Evolutionary conservation across 768 basidiomycete genomes (phyloP).

Genomic region (Gelatoporia subvermispora): DNA sequence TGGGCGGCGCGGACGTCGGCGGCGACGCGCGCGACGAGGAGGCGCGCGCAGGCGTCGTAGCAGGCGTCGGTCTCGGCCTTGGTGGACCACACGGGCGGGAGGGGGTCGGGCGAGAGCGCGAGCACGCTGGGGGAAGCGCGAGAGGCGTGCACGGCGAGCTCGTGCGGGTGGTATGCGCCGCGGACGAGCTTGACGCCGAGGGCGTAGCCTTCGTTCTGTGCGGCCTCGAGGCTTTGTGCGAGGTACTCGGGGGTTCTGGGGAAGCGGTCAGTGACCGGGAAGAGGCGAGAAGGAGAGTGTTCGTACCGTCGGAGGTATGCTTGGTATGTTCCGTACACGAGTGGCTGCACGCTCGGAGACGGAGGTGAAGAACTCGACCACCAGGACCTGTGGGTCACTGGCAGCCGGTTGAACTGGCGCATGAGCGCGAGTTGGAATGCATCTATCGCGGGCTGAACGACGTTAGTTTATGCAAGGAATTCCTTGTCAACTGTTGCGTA

Average conservation of each 20-base stretch:
- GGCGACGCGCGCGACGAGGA: conserved; percentile 53
- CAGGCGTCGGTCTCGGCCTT: conserved; percentile 72
- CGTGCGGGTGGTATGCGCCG: conserved; percentile 85
- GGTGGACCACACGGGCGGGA: conserved; percentile 62
- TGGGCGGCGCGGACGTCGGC: conserved; percentile 37
- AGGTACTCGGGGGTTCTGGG: conserved; percentile 68
- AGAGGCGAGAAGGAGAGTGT: neutral
- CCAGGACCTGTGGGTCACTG: conserved; percentile 13
- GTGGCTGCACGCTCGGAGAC: conserved; percentile 43
- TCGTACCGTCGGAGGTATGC: conserved; percentile 74
- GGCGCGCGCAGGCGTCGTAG: conserved; percentile 58
- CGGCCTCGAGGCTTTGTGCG: conserved; percentile 56
- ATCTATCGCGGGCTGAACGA: conserved; percentile 72
- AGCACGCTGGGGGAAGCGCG: conserved; percentile 14
- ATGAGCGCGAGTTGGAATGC: conserved; percentile 71
- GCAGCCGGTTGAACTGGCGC: conserved; percentile 63
- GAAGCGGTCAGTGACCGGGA: neutral
- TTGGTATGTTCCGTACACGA: conserved; percentile 85
- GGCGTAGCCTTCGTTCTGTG: conserved; percentile 60
- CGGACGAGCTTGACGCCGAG: conserved; percentile 91
- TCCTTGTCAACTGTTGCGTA: conserved; percentile 7
- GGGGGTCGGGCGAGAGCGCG: conserved; percentile 47
- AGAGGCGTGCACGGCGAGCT: conserved; percentile 46
- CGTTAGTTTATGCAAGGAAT: neutral
- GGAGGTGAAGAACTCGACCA: neutral